Percentiles rank a stretch among this genome's conserved stretches.
Conservation (phyloP, 2,329 filamentous ascomycete species). For the Claviceps pusilla region DNA sequence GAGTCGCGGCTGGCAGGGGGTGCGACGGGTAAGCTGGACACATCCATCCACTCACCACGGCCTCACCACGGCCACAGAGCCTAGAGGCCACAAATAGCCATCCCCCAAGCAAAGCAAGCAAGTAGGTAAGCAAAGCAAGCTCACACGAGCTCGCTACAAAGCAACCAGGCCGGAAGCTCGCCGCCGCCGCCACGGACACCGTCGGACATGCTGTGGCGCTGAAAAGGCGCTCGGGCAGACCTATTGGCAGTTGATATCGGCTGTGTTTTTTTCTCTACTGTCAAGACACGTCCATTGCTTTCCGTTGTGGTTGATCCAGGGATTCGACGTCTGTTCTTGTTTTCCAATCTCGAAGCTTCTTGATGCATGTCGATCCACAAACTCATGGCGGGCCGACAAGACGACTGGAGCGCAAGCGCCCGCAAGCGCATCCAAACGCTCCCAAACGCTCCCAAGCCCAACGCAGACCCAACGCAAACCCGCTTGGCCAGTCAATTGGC, state of each 20-base stretch:
- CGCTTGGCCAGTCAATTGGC: too few relatives aligned
- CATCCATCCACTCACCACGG: background rate
- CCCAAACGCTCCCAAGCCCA: too few relatives aligned
- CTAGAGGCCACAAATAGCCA: background rate
- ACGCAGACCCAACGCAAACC: too few relatives aligned
- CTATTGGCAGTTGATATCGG: too few relatives aligned
- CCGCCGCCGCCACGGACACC: background rate
- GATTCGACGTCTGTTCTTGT: background rate
- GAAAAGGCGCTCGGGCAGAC: background rate
- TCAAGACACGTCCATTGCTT: background rate
- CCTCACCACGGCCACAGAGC: background rate
- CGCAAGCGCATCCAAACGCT: background rate
- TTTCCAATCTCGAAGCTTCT: background rate
- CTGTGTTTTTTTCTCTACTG: background rate
- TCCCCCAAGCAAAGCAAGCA: background rate
- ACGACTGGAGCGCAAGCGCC: too few relatives aligned
- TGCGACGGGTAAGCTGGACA: background rate
- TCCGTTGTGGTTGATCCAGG: background rate
- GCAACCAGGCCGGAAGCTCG: too few relatives aligned
- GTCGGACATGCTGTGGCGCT: background rate
- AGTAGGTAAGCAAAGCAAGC: conserved; percentile 1
- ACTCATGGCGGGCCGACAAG: background rate
- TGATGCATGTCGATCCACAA: background rate
- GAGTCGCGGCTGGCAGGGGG: background rate
- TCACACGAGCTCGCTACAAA: background rate